Conservation (phyloP, 2,329 filamentous ascomycete species). For the Cephalotrichum gorgonifer region DNA sequence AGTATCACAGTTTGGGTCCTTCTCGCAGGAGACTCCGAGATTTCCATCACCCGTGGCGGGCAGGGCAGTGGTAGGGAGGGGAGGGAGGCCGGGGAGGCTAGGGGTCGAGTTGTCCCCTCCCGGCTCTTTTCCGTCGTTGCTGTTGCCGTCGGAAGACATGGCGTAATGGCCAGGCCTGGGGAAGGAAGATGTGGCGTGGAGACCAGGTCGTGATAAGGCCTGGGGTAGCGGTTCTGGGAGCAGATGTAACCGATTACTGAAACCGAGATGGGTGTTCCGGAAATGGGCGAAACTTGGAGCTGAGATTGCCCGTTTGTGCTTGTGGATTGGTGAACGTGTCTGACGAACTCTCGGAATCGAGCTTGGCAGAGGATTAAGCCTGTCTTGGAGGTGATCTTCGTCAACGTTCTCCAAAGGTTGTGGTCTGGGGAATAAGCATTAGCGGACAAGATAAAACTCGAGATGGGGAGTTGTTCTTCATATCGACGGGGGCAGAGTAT, state of each 20-base stretch:
- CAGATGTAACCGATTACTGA: not conserved
- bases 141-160: not conserved
- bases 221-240: not conserved
- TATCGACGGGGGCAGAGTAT: no score
- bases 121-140: not conserved
- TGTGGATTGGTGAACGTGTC: not conserved
- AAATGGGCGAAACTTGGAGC: slow-evolving; percentile 32
- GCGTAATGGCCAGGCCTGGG: not conserved
- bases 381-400: not conserved
- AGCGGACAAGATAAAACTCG: not conserved
- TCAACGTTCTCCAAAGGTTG: not conserved
- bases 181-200: not conserved
- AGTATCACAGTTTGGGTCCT: slow-evolving; percentile 39
- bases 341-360: not conserved
- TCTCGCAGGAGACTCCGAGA: slow-evolving; percentile 7
- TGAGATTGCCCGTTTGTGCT: slow-evolving; percentile 39
- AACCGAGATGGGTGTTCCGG: not conserved
- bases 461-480: no score
- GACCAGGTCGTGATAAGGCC: not conserved
- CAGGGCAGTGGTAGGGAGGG: not conserved
- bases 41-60: not conserved
- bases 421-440: not conserved
- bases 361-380: not conserved
- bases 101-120: not conserved
- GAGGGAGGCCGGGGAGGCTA: not conserved